phyloP scores from a whole-genome alignment of 2,329 filamentous ascomycete genomes.

The Aureobasidium leucospermi region DNA sequence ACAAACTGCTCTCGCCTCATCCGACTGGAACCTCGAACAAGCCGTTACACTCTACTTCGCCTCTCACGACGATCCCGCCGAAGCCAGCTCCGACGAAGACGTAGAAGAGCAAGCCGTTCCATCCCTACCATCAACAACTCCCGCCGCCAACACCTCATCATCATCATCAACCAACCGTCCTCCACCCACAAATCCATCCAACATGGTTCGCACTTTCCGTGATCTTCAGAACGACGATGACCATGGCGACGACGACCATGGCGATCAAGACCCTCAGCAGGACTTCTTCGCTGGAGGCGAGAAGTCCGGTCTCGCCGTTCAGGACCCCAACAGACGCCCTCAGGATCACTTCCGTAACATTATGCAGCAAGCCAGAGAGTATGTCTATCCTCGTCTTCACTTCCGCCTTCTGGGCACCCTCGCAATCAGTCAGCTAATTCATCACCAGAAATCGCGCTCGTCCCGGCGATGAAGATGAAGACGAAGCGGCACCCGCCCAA shows the following conservation, averaged over 20 bases:
- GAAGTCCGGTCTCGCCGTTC: conserved; percentile 67
- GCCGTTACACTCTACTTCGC: conserved; percentile 40
- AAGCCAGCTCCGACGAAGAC: conserved; percentile 31
- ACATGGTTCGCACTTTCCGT: conserved; percentile 36
- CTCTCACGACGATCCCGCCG: conserved; percentile 23
- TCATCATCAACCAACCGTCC: conserved; percentile 15
- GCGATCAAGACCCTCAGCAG: conserved; percentile 52
- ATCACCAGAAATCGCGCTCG: conserved; percentile 51
- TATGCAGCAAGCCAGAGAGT: conserved; percentile 40
- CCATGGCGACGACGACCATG: conserved; percentile 53
- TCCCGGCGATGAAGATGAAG: conserved; percentile 41
- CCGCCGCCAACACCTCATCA: conserved; percentile 11
- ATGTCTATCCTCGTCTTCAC: conserved; percentile 17
- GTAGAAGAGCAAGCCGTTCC: conserved; percentile 13
- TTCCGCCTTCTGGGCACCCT: too few relatives aligned
- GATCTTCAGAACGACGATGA: conserved; percentile 40
- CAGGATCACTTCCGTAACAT: conserved; percentile 45
- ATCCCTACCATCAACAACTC: conserved; percentile 15
- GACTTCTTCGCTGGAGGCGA: conserved; percentile 80
- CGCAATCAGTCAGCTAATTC: neutral
- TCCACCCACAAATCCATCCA: conserved; percentile 17
- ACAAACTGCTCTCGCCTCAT: conserved; percentile 35
- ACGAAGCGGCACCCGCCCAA: conserved; percentile 38
- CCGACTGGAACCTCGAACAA: conserved; percentile 40
- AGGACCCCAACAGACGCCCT: conserved; percentile 43